Evolutionary conservation across 306 rosid genomes (phyloP), one percentile per base, ranked within the genome.

Genomic region (Quercus rubra): DNA sequence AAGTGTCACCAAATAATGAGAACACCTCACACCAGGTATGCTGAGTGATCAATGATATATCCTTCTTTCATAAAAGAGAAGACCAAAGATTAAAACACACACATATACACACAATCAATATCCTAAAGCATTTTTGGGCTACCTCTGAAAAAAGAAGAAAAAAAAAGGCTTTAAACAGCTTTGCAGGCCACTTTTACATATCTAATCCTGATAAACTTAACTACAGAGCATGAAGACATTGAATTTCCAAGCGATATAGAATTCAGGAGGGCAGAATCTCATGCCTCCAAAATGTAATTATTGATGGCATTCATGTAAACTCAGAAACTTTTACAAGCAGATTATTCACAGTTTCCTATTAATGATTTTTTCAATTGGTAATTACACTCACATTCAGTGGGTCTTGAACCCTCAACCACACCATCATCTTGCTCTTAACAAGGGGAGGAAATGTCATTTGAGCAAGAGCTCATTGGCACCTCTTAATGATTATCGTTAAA

Each of bases 311-410:
- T 74, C 73, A 10, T 57, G 73, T 58, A 78, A 66, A 72, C 73
- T 86, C 25, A 25, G 59, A 80, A 75, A 72, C 51, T 73, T 57
- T 63, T 72, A 73, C 75, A 76, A 76, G 74, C 38, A 63, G 41
- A 28, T 27, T 63, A 63, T 13, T 21, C 66, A 59, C 17, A 59
- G 13, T 59, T 59, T 27, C 66, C 66, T 59, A n/a, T 20, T 12
- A 49, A 49, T 49, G 17, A 49, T 49, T 49, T 49, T 49, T 49
- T 49, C 5, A 12, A 49, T 49, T 49, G 15, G 54, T 49, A 49
- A 49, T 49, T 49, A 49, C 54, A 49, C 54, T 10, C 54, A 12
- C 54, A 46, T 12, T 11, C 54, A 46, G 15, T 46, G 15, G 15
- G 54, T 46, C 54, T 46, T 46, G 54, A 10, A 46, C 54, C 54